Conservation (phyloP, 2,329 filamentous ascomycete genomes). For the Pseudogymnoascus sp. region DNA sequence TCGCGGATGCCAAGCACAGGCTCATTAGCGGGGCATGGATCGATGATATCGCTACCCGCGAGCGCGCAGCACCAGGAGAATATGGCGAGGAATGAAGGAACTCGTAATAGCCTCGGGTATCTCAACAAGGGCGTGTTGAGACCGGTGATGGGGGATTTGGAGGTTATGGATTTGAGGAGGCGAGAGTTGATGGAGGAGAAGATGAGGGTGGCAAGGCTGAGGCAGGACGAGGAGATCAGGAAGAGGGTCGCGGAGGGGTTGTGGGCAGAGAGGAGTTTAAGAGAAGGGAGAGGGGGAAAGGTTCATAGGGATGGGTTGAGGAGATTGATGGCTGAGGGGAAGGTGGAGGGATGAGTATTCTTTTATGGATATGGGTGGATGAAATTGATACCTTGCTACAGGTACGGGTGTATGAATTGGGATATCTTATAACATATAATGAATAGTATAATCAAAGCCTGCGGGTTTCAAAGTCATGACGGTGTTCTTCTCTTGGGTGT, state of each 20-base stretch:
- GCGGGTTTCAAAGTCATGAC: too few species aligned
- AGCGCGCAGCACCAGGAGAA: neutral
- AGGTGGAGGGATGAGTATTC: slow-evolving; percentile 3
- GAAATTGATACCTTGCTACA: neutral
- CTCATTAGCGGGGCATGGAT: neutral
- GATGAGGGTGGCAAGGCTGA: slow-evolving; percentile 13
- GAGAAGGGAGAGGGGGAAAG: slow-evolving; percentile 10
- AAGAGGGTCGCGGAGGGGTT: neutral
- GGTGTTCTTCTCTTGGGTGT: too few species aligned
- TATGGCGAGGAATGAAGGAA: neutral
- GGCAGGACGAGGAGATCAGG: slow-evolving; percentile 24
- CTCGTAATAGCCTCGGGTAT: neutral
- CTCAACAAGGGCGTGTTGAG: neutral
- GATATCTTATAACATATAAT: slow-evolving; percentile 6
- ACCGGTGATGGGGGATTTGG: slow-evolving; percentile 3
- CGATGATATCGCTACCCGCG: neutral
- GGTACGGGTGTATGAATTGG: neutral
- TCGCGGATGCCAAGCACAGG: neutral
- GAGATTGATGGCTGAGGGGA: slow-evolving; percentile 1
- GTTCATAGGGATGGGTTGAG: slow-evolving; percentile 7
- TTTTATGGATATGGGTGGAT: neutral
- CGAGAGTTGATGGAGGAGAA: slow-evolving; percentile 3
- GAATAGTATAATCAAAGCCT: neutral
- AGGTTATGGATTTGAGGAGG: slow-evolving; percentile 4
- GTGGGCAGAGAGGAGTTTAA: neutral